These are phyloP conservation scores for Oropetium thomaeum DNA, from an alignment of 176 grass and related monocot genomes.

Conservation along the genomic window DNA sequence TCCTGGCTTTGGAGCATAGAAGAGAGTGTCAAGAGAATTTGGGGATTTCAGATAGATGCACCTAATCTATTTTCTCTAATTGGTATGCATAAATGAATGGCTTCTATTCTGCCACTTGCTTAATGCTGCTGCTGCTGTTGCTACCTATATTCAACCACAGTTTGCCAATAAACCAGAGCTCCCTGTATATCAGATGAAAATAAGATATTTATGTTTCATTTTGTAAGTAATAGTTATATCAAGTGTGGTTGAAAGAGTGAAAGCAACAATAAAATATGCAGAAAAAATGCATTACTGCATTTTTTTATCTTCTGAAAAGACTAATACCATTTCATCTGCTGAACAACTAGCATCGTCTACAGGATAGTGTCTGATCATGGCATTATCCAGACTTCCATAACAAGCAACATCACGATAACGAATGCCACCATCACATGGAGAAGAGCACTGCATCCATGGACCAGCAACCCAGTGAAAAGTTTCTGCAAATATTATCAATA, in stretches of 20 bases:
- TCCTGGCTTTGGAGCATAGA: background rate
- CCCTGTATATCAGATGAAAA: background rate
- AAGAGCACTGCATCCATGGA: conserved; percentile 77
- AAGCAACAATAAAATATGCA: too few relatives aligned
- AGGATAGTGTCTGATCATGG: conserved; percentile 63
- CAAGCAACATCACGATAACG: conserved; percentile 70
- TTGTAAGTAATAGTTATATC: background rate
- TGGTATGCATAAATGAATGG: background rate
- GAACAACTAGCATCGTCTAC: conserved; percentile 75
- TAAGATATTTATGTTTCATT: conserved; percentile 6
- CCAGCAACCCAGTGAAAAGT: conserved; percentile 71
- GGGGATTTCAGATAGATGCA: background rate
- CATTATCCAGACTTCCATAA: conserved; percentile 58
- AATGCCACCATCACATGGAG: conserved; percentile 77
- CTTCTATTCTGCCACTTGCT: background rate
- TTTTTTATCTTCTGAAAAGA: background rate
- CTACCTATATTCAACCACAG: background rate
- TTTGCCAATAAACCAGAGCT: background rate
- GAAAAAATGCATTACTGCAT: background rate
- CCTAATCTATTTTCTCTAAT: background rate
- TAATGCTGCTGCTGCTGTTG: background rate
- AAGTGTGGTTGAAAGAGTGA: background rate
- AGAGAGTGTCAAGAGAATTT: background rate
- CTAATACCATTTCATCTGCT: conserved; percentile 50
- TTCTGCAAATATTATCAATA: conserved; percentile 38